These are phyloP conservation scores for Peribolospora baueri DNA, from an alignment of 768 basidiomycete genomes.

Conservation along the genomic window DNA sequence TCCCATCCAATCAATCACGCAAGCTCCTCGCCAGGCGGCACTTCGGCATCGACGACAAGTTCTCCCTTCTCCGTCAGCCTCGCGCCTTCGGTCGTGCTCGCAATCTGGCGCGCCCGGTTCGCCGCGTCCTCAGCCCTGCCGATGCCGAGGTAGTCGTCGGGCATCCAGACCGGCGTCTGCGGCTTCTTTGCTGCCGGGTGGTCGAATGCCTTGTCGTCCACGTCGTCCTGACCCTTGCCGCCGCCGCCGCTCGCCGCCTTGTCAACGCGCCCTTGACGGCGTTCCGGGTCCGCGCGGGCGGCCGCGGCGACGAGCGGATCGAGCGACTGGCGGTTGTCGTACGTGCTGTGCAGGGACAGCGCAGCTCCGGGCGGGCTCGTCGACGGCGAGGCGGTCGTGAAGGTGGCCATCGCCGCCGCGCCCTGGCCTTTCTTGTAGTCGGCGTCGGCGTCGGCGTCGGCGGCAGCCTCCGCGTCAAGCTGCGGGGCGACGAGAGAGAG, in stretches of 20 bases:
- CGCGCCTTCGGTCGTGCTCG: slow-evolving; percentile 29
- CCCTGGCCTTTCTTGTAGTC: background rate
- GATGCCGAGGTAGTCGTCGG: slow-evolving; percentile 44
- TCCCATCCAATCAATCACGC: too few species aligned
- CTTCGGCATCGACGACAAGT: too few species aligned
- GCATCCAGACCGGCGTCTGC: slow-evolving; percentile 65
- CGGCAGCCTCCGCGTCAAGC: background rate
- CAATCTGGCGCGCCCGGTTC: slow-evolving; percentile 31
- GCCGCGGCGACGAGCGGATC: slow-evolving; percentile 4
- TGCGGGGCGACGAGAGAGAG: slow-evolving; percentile 30
- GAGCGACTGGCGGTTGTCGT: slow-evolving; percentile 8
- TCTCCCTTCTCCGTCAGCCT: slow-evolving; percentile 13
- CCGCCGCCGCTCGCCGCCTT: background rate
- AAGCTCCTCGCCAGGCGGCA: too few species aligned
- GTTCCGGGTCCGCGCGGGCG: slow-evolving; percentile 12
- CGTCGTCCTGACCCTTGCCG: slow-evolving; percentile 12
- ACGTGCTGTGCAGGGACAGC: background rate
- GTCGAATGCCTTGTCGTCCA: slow-evolving; percentile 32
- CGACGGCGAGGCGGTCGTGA: background rate
- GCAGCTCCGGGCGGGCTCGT: background rate
- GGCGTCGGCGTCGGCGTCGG: background rate
- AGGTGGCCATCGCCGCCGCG: background rate
- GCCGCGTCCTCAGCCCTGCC: slow-evolving; percentile 35
- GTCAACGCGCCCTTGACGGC: background rate
- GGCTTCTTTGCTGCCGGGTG: slow-evolving; percentile 48